Base-by-base conservation (phyloP, 2,329 filamentous ascomycete species). In the Fusarium metavorans region DNA sequence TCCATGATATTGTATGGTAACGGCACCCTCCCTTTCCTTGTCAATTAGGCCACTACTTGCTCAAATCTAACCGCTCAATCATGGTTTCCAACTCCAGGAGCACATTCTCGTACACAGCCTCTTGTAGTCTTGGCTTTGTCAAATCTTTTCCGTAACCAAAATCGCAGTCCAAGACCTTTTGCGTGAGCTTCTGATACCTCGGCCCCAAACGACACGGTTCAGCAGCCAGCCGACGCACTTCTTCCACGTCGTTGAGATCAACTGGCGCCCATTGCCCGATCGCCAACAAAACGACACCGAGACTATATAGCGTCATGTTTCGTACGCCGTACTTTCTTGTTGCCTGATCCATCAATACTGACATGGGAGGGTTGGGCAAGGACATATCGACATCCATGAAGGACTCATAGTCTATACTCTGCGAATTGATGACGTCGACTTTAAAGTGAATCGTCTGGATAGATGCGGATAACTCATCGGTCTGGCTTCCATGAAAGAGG, bases 131-230 rank as follows among this genome's bases (percentile, higher is more conserved):
- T 3, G 59, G 48, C 39, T 41, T 56, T 1, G n/a, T 6, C 5
- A 67, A 52, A 20, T 67, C 65, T 8, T 58, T 43, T 1, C 65
- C 59, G 16, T 48, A 64, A 0, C 59, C 59, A 58, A 64, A 67
- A 23, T 67, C 65, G 4, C 65, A 67, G 18, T 64, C 65, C 3
- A 67, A 16, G n/a, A 37, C 27, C 37, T 58, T 67, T 30, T 64
- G 30, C 0, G 65, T 58, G 4, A 67, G 37, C 14, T 58, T 23
- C 6, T 35, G 59, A 32, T 67, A 67, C 5, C 41, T 64, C 2
- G 58, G 30, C 0, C 59, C 59, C 16, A 67, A 23, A 0, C 16
- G 37, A 39, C 32, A 52, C 10, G 25, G 16, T 10, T 64, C 18
- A 18, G 39, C 18, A 0, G 65, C 34, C 4, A 67, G 48, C 8